Evolutionary conservation across 2,329 filamentous ascomycete species (phyloP), one percentile per base, ranked within the genome.

Genomic region (Colletotrichum destructivum): DNA sequence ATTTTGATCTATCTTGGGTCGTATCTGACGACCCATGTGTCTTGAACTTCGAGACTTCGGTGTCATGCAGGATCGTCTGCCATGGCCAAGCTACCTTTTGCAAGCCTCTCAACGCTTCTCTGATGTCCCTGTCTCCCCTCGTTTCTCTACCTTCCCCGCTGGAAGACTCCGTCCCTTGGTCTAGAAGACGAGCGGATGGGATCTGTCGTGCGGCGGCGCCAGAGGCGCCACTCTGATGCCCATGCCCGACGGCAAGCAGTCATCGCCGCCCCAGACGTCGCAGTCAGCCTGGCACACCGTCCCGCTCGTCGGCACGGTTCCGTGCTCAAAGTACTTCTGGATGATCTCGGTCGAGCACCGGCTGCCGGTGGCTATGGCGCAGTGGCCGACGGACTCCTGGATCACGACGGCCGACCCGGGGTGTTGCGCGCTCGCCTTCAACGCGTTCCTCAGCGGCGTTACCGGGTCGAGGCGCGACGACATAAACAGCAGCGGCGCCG

Each of bases 391-490:
- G 21, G 67, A 71, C 44, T 82, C 77, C 51, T 79, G 77, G 5
- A 82, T 69, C 26, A 81, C 69, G 13, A 82, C 73, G 1, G 70
- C 71, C 1, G 80, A 74, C 18, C 77, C 78, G 1, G 77, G 77
- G 56, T 81, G 79, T 8, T 59, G 23, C 44, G 55, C 62, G 8
- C 77, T 74, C 75, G 79, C 80, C 42, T 63, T 68, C 7, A 72
- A 76, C 47, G 83, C 78, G 77, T 85, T 81, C 69, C 80, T 62
- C 47, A 84, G 73, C 6, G 86, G 86, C 35, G 86, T 87, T 13
- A 86, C 82, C 15, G 86, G 86, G 66, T 87, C 85, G 8, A 82
- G 79, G 7, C 78, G 73, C 64, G 82, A 84, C 13, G 81, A 79
- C 4, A 87, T 72, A 75, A 86, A 86, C 38, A 88, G 75, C 35